Conservation (phyloP, 306 rosid genomes). For the Cicer cuneatum region DNA sequence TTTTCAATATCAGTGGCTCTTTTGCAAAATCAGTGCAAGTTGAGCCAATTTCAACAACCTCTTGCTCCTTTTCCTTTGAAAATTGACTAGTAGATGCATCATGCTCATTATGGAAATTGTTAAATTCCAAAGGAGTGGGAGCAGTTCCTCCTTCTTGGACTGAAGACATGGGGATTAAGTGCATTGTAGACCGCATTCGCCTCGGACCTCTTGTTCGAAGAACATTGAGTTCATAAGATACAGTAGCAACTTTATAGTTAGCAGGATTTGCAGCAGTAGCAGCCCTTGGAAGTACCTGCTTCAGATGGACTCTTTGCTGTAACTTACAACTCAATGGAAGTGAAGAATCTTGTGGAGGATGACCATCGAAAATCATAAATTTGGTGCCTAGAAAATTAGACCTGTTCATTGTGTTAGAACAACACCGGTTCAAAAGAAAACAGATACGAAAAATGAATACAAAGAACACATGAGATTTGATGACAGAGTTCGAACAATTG, state of each 20-base stretch:
- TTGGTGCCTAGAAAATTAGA: conserved; percentile 95
- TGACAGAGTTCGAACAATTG: too few relatives aligned
- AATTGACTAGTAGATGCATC: conserved; percentile 26
- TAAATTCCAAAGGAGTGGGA: conserved; percentile 75
- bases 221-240: conserved; percentile 84
- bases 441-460: too few relatives aligned
- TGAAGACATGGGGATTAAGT: conserved; percentile 74
- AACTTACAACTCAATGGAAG: conserved; percentile 56
- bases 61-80: conserved; percentile 59
- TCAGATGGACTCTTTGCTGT: conserved; percentile 57
- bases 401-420: conserved; percentile 51
- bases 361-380: conserved; percentile 69
- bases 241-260: conserved; percentile 63
- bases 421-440: too few relatives aligned
- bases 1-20: conserved; percentile 74
- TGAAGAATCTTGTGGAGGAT: conserved; percentile 58
- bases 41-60: conserved; percentile 51
- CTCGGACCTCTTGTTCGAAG: conserved; percentile 97
- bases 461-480: too few relatives aligned
- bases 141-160: conserved; percentile 84
- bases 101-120: conserved; percentile 47
- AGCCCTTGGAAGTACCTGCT: conserved; percentile 66
- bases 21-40: conserved; percentile 34
- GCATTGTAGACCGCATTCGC: conserved; percentile 83
- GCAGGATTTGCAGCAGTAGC: conserved; percentile 43